Evolutionary conservation across 164 flowering plant species (phyloP).

Genomic region (Kingdonia uniflora): DNA sequence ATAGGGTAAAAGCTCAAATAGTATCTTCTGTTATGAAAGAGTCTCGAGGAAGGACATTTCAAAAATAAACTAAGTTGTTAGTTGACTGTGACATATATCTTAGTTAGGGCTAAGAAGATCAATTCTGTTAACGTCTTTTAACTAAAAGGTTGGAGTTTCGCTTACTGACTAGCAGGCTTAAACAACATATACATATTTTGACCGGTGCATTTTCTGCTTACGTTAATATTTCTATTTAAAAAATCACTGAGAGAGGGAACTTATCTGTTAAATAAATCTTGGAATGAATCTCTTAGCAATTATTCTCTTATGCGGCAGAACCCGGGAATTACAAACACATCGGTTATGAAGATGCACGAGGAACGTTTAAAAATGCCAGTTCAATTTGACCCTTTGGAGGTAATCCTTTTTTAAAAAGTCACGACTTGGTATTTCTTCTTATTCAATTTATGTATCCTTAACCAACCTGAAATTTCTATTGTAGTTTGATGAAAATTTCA

Average conservation of each 20-base stretch:
- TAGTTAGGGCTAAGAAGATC: too few species aligned
- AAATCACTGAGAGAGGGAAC: slow-evolving; percentile 59
- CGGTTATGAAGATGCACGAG: slow-evolving; percentile 94
- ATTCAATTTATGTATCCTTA: slow-evolving; percentile 6
- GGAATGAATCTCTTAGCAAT: slow-evolving; percentile 64
- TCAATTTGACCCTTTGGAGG: slow-evolving; percentile 88
- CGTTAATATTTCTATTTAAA: slow-evolving; percentile 1
- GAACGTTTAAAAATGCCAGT: slow-evolving; percentile 64
- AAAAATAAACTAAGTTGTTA: too few species aligned
- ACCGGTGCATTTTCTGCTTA: too few species aligned
- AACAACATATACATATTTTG: too few species aligned
- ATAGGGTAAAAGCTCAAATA: too few species aligned
- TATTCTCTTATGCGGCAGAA: slow-evolving; percentile 66
- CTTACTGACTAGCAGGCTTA: too few species aligned
- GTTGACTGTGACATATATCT: too few species aligned
- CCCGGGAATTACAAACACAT: slow-evolving; percentile 72
- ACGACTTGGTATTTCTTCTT: background rate
- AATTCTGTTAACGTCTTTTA: too few species aligned
- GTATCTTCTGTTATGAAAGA: too few species aligned
- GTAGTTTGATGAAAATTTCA: slow-evolving; percentile 72
- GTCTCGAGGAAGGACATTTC: too few species aligned
- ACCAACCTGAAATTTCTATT: slow-evolving; percentile 8
- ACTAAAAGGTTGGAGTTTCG: too few species aligned
- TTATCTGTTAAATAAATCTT: slow-evolving; percentile 64
- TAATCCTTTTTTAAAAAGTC: slow-evolving; percentile 6